A percentile compares a stretch with the other conserved stretches of the same genome.
phyloP scores from a whole-genome alignment of 2,329 filamentous ascomycete genomes.

The Cladophialophora bantiana region DNA sequence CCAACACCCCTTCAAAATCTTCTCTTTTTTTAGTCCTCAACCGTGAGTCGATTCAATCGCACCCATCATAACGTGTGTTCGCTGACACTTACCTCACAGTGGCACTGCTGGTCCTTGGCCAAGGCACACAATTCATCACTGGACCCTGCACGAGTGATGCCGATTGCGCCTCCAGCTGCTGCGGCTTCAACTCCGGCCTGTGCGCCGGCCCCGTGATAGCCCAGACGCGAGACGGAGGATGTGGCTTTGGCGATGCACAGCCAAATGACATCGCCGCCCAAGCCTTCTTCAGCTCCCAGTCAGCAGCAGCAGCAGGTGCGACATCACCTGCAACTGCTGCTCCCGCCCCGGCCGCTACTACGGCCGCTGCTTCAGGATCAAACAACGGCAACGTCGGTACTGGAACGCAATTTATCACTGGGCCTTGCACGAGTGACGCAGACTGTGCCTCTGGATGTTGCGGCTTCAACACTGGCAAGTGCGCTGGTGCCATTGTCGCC shows the following conservation, averaged over 20 bases:
- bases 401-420: slow-evolving; percentile 45
- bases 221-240: slow-evolving; percentile 40
- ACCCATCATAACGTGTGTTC: not conserved
- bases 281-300: slow-evolving; percentile 32
- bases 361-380: slow-evolving; percentile 2
- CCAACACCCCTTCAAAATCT: slow-evolving; percentile 19
- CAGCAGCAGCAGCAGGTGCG: slow-evolving; percentile 33
- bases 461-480: slow-evolving; percentile 46
- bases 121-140: slow-evolving; percentile 44
- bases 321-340: slow-evolving; percentile 15
- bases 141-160: slow-evolving; percentile 41
- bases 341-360: slow-evolving; percentile 8
- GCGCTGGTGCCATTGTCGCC: slow-evolving; percentile 42
- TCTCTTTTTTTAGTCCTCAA: slow-evolving; percentile 29
- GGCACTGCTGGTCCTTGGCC: slow-evolving; percentile 25
- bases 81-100: slow-evolving; percentile 22
- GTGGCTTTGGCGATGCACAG: slow-evolving; percentile 40
- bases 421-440: slow-evolving; percentile 39
- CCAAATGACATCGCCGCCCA: slow-evolving; percentile 40
- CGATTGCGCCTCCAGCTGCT: slow-evolving; percentile 43
- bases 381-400: slow-evolving; percentile 24
- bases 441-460: slow-evolving; percentile 47
- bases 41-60: slow-evolving; percentile 21
- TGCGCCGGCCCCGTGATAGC: slow-evolving; percentile 42
- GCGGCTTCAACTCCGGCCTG: slow-evolving; percentile 42